Base-by-base conservation (phyloP, 345 rosid genomes). In the Syzygium grande region DNA sequence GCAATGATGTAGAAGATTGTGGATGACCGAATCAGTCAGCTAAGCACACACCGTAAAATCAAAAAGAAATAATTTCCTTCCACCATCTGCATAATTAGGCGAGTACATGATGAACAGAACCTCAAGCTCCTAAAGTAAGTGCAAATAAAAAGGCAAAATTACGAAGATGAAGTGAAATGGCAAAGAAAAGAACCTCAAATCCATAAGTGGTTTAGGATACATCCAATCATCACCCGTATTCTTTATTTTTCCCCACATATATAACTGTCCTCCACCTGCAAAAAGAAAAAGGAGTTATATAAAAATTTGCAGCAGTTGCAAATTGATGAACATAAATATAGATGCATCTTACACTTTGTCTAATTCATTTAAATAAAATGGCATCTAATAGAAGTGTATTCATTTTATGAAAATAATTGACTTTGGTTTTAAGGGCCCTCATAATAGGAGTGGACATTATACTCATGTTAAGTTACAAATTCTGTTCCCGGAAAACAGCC, bases 181-280 rank as follows among this genome's bases (percentile, higher is more conserved):
- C 83, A 85, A n/a, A 17, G 86, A 83, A 55, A 29, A 90, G 56
- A 87, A 98, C 99, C 99, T 98, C 91, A 98, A 91, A 93, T 96
- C 99, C 99, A 98, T 93, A 49, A 98, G 93, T 88, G 99, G 99
- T 88, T 98, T 98, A 78, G 99, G 99, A 91, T 98, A 98, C 99
- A 98, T 98, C 98, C 99, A 98, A 87, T 98, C 98, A 90, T 98
- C 99, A 85, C 99, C 99, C 38, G 92, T 92, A 84, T 84, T 94
- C 93, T 98, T 98, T 68, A 98, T 91, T 94, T 98, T 98, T 41
- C 99, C 99, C 99, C 99, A 98, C 99, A 98, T 96, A 84, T 98
- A 98, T 87, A 98, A 90, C 93, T 98, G 99, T 51, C 99, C 99
- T 87, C 98, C 99, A 89, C 97, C 99, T 98, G 91, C 38, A 89